Percentiles rank a stretch among this genome's conserved stretches.
Evolutionary conservation across 2,329 filamentous ascomycete genomes (phyloP).

Genomic region (Penicillium polonicum): DNA sequence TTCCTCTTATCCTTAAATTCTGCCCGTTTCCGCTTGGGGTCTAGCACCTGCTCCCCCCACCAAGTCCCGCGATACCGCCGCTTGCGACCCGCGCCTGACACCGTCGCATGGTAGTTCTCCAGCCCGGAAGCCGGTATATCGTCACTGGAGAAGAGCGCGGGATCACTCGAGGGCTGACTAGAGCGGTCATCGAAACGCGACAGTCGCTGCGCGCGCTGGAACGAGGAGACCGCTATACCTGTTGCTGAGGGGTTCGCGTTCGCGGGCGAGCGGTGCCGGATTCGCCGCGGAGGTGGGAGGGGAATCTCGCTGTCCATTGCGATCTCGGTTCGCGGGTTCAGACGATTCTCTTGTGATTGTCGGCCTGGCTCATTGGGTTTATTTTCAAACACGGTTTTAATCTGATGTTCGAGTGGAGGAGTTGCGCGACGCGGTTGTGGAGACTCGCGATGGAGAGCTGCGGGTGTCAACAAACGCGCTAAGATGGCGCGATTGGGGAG

Average conservation of each 20-base stretch:
- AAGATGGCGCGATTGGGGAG: constrained; percentile 7
- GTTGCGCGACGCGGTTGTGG: constrained; percentile 27
- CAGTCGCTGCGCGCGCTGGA: constrained; percentile 28
- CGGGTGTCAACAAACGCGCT: constrained; percentile 23
- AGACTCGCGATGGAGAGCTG: constrained; percentile 13
- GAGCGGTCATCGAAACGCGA: constrained; percentile 38
- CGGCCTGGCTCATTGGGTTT: constrained; percentile 3
- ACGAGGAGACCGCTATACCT: constrained; percentile 18
- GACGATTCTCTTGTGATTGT: not conserved
- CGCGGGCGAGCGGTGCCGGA: constrained; percentile 37
- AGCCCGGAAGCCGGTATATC: constrained; percentile 47
- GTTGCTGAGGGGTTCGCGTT: constrained; percentile 14
- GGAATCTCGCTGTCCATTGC: constrained; percentile 42
- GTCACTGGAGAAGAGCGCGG: constrained; percentile 49
- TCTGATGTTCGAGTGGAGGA: constrained; percentile 3
- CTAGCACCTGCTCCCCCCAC: constrained; percentile 43
- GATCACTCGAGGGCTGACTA: constrained; percentile 45
- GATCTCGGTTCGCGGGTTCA: not conserved
- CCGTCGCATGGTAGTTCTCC: constrained; percentile 43
- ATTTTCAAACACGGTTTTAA: not conserved
- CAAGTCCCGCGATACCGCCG: constrained; percentile 47
- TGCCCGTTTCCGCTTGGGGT: constrained; percentile 40
- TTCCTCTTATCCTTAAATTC: constrained; percentile 47
- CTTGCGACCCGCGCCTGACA: constrained; percentile 31
- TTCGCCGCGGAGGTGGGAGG: constrained; percentile 38